Percentiles rank a stretch among this genome's conserved stretches.
Conservation (phyloP, 257 asterid genomes). For the Nicotiana noctiflora region DNA sequence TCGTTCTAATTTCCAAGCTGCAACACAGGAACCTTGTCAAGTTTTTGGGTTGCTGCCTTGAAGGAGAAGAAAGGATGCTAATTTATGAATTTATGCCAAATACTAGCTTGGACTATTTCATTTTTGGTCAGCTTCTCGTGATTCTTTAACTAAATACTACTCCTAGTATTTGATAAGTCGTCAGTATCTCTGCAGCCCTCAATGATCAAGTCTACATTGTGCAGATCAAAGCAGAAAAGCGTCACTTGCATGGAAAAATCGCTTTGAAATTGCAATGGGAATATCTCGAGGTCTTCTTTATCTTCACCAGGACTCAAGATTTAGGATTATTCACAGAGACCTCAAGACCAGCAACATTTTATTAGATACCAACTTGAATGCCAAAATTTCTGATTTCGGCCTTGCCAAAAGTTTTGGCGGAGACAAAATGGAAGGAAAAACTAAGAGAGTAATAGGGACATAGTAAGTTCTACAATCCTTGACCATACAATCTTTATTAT, state of each 20-base stretch:
- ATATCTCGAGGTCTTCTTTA: constrained; percentile 11
- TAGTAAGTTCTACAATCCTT: background rate
- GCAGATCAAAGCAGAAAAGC: background rate
- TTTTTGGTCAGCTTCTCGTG: constrained; percentile 6
- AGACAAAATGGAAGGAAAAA: constrained; percentile 1
- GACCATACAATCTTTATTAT: background rate
- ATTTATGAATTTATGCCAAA: constrained; percentile 13
- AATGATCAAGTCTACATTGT: background rate
- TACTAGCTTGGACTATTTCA: constrained; percentile 10
- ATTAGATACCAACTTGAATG: constrained; percentile 10
- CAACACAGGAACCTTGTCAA: constrained; percentile 13
- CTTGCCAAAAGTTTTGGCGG: constrained; percentile 11
- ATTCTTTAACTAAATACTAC: background rate
- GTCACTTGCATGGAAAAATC: constrained; percentile 3
- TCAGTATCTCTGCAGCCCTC: background rate
- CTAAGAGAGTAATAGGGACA: constrained; percentile 4
- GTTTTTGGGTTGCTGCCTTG: constrained; percentile 8
- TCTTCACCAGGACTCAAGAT: constrained; percentile 13
- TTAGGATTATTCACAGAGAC: constrained; percentile 13
- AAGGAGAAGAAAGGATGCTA: constrained; percentile 5
- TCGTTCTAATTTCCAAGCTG: constrained; percentile 8
- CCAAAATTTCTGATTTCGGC: constrained; percentile 15
- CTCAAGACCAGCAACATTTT: constrained; percentile 12
- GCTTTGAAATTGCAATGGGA: constrained; percentile 6
- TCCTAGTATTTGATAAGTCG: background rate